These are phyloP conservation scores for Exophiala spinifera DNA, from an alignment of 2,329 filamentous ascomycete species.

Conservation along the genomic window DNA sequence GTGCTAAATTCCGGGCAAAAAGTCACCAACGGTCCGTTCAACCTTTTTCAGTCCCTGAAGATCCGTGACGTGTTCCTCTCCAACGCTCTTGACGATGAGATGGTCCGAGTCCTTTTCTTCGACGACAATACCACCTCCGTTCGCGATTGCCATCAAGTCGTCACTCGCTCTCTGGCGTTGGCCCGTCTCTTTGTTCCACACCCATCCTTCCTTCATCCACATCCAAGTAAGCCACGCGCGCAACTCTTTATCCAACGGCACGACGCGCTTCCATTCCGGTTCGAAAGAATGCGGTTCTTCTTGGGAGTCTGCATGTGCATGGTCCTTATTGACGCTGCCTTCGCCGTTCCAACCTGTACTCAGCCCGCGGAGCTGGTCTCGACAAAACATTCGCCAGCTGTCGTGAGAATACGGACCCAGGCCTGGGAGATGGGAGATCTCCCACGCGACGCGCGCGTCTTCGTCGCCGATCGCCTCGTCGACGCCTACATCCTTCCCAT, in stretches of 20 bases:
- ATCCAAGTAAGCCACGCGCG: constrained; percentile 83
- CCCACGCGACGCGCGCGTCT: constrained; percentile 62
- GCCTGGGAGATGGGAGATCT: constrained; percentile 80
- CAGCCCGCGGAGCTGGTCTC: constrained; percentile 68
- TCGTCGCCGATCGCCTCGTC: constrained; percentile 50
- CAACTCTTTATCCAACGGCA: constrained; percentile 79
- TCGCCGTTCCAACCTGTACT: constrained; percentile 65
- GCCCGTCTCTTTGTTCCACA: constrained; percentile 74
- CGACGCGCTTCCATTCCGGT: constrained; percentile 86
- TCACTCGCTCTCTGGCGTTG: constrained; percentile 41
- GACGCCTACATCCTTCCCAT: constrained; percentile 49
- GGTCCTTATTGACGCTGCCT: constrained; percentile 34
- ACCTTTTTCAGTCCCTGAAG: constrained; percentile 15
- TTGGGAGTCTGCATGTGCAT: constrained; percentile 36
- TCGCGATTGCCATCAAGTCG: constrained; percentile 38
- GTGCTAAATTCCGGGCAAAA: no score
- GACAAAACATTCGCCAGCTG: constrained; percentile 90
- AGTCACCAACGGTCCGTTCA: constrained; percentile 25
- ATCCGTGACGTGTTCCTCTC: constrained; percentile 4
- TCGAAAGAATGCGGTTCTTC: no score
- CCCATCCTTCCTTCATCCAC: constrained; percentile 83
- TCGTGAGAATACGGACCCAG: constrained; percentile 77
- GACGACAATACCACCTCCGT: constrained; percentile 40
- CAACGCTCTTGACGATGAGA: constrained; percentile 18
- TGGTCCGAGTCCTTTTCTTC: constrained; percentile 37